These are phyloP conservation scores for Cryomyces minteri DNA, from an alignment of 495 filamentous ascomycete genomes.

Conservation along the genomic window DNA sequence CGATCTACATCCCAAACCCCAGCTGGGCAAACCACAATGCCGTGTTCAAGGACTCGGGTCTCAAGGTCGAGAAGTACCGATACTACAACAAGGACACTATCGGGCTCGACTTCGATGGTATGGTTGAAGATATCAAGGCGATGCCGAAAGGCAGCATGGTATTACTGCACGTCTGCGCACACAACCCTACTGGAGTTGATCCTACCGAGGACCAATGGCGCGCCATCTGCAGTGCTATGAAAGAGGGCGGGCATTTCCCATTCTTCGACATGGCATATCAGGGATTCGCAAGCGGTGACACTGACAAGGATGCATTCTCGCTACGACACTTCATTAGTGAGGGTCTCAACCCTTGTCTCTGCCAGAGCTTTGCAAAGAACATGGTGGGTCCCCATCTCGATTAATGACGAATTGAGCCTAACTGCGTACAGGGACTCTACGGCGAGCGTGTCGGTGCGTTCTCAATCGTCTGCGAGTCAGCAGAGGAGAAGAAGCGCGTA, in stretches of 20 bases:
- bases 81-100: conserved; percentile 99
- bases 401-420: neutral
- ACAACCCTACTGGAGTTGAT: conserved; percentile 97
- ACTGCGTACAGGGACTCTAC: conserved; percentile 55
- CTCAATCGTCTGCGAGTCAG: conserved; percentile 66
- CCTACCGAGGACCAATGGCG: conserved; percentile 86
- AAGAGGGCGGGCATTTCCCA: conserved; percentile 74
- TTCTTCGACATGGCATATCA: conserved; percentile 99
- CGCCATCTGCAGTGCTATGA: conserved; percentile 74
- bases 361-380: conserved; percentile 98
- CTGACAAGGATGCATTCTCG: conserved; percentile 81
- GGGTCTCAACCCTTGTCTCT: conserved; percentile 75
- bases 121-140: conserved; percentile 77
- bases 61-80: conserved; percentile 82
- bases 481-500: conserved; percentile 87
- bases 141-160: conserved; percentile 76
- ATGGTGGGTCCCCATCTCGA: conserved; percentile 45
- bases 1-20: conserved; percentile 84
- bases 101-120: conserved; percentile 88
- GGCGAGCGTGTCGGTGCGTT: conserved; percentile 97
- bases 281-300: conserved; percentile 88
- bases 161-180: conserved; percentile 90
- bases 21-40: conserved; percentile 98
- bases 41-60: conserved; percentile 82
- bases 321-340: conserved; percentile 80